Percentiles rank a stretch among this genome's conserved stretches.
Conservation (phyloP, 2,329 filamentous ascomycete species). For the Pestalotiopsis sp. region DNA sequence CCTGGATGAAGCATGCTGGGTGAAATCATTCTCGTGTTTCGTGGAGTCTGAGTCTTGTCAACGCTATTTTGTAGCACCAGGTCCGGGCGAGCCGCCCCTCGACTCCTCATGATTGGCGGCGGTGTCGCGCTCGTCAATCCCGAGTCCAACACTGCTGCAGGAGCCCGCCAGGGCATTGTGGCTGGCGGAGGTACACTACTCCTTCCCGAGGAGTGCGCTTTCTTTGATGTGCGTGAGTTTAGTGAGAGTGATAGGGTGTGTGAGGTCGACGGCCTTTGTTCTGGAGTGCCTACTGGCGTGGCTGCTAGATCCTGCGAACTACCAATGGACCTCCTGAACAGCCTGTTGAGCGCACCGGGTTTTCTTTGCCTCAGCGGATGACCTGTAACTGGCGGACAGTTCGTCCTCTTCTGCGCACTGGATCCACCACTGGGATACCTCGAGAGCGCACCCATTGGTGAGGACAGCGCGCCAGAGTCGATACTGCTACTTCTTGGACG, state of each 20-base stretch:
- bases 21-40: background rate
- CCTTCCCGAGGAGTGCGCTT: slow-evolving; percentile 21
- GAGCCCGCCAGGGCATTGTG: slow-evolving; percentile 33
- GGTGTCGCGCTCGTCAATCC: slow-evolving; percentile 55
- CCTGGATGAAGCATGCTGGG: background rate
- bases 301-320: slow-evolving; percentile 30
- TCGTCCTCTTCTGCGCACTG: slow-evolving; percentile 30
- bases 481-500: slow-evolving; percentile 32
- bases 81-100: slow-evolving; percentile 17
- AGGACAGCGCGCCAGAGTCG: slow-evolving; percentile 24
- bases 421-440: slow-evolving; percentile 31
- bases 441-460: slow-evolving; percentile 17
- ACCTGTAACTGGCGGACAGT: slow-evolving; percentile 55
- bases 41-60: slow-evolving; percentile 5
- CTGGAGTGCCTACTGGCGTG: slow-evolving; percentile 19
- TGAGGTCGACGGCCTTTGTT: slow-evolving; percentile 22
- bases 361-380: slow-evolving; percentile 46
- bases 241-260: slow-evolving; percentile 5
- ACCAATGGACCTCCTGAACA: slow-evolving; percentile 55
- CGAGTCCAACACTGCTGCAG: slow-evolving; percentile 44
- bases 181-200: slow-evolving; percentile 32
- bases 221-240: slow-evolving; percentile 12
- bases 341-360: slow-evolving; percentile 39
- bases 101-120: slow-evolving; percentile 56
- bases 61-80: slow-evolving; percentile 3